A percentile compares a stretch with the other conserved stretches of the same genome.
Conservation (phyloP, 1,139 yeast species). For the Hansenula sp. region DNA sequence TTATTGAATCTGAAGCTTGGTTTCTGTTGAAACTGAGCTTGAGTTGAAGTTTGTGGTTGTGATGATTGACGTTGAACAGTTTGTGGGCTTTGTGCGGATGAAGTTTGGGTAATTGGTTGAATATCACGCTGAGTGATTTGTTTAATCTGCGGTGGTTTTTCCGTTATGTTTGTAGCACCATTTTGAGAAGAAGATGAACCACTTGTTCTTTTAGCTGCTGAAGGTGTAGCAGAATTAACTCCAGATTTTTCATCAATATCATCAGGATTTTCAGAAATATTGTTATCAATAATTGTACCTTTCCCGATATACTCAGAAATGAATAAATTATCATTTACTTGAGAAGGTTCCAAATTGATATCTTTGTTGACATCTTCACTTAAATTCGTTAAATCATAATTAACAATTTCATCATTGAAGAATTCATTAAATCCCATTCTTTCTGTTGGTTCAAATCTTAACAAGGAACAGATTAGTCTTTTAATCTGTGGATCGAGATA, state of each 20-base stretch:
- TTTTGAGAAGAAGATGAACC: background rate
- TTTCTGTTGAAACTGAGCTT: conserved; percentile 9
- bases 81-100: conserved; percentile 3
- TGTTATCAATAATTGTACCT: conserved; percentile 25
- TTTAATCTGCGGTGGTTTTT: conserved; percentile 7
- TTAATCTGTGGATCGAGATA: conserved; percentile 48
- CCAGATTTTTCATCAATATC: conserved; percentile 16
- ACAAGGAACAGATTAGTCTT: conserved; percentile 64
- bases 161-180: background rate
- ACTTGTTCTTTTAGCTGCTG: background rate
- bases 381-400: conserved; percentile 26
- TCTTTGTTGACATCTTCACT: conserved; percentile 29
- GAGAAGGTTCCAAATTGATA: conserved; percentile 53
- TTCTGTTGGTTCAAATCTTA: conserved; percentile 82
- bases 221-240: conserved; percentile 5
- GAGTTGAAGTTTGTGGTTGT: conserved; percentile 5
- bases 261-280: conserved; percentile 9
- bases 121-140: conserved; percentile 21
- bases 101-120: conserved; percentile 15
- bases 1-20: conserved; percentile 12
- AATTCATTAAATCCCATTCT: conserved; percentile 87
- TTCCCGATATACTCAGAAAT: conserved; percentile 68
- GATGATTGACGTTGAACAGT: conserved; percentile 6
- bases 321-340: conserved; percentile 72
- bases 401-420: conserved; percentile 51